Percentiles rank a stretch among this genome's conserved stretches.
Evolutionary conservation across 2,329 filamentous ascomycete species (phyloP).

Genomic region (Pestalotiopsis sp.): DNA sequence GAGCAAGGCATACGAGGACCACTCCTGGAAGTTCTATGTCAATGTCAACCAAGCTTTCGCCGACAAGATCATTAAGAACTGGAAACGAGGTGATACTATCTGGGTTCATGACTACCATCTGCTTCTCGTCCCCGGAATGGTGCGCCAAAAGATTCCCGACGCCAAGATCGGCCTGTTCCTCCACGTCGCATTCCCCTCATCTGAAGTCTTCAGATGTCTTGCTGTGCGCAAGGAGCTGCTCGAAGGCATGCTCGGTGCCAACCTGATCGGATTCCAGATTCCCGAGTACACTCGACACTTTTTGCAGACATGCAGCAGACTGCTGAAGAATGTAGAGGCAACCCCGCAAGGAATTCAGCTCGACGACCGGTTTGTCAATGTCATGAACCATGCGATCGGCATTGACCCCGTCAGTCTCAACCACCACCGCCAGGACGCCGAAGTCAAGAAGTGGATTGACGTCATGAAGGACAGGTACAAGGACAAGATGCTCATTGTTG

Average conservation of each 20-base stretch:
- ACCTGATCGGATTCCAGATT: conserved; percentile 91
- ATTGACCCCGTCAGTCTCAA: conserved; percentile 82
- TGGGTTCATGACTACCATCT: conserved; percentile 98
- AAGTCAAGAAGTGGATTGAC: conserved; percentile 78
- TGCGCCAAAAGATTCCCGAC: conserved; percentile 86
- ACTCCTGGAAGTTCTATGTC: conserved; percentile 94
- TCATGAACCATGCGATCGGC: conserved; percentile 83
- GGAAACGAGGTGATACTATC: conserved; percentile 89
- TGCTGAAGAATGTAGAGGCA: conserved; percentile 85
- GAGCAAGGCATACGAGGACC: conserved; percentile 96
- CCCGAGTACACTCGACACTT: conserved; percentile 94
- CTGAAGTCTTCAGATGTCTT: conserved; percentile 91
- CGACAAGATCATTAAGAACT: conserved; percentile 85
- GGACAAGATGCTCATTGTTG: conserved; percentile 88
- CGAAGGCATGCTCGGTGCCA: conserved; percentile 90
- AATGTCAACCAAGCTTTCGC: conserved; percentile 93
- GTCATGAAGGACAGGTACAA: conserved; percentile 83
- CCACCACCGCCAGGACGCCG: conserved; percentile 68
- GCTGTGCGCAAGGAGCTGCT: conserved; percentile 85
- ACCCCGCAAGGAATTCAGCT: conserved; percentile 86
- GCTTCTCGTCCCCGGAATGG: conserved; percentile 83
- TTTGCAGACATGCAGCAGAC: conserved; percentile 89
- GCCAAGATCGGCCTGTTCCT: conserved; percentile 96
- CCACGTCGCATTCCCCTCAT: conserved; percentile 93
- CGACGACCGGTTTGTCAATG: conserved; percentile 91